Conservation (phyloP, 345 rosid genomes). For the Triadica sebifera region DNA sequence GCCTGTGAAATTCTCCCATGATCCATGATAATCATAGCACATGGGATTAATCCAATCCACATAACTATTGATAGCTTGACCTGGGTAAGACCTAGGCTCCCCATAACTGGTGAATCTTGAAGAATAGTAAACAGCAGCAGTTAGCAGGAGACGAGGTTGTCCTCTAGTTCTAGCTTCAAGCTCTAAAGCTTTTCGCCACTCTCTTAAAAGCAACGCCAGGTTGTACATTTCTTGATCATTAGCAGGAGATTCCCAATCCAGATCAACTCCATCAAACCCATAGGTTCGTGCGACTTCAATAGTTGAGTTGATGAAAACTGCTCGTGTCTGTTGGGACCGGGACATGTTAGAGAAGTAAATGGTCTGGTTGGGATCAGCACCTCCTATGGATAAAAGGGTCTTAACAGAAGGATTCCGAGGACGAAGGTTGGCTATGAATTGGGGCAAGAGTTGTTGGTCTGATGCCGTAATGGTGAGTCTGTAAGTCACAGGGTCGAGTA, state of each 20-base stretch:
- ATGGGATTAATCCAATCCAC: constrained; percentile 41
- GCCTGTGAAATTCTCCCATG: constrained; percentile 41
- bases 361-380: constrained; percentile 11
- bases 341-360: constrained; percentile 31
- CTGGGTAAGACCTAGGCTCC: constrained; percentile 29
- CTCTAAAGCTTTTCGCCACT: constrained; percentile 29
- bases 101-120: constrained; percentile 13
- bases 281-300: constrained; percentile 38
- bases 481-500: constrained; percentile 27
- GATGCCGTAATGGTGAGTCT: constrained; percentile 27
- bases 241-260: constrained; percentile 51
- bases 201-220: constrained; percentile 19
- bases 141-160: constrained; percentile 28
- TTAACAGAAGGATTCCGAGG: constrained; percentile 23
- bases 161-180: constrained; percentile 17
- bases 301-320: constrained; percentile 32
- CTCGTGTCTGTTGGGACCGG: constrained; percentile 16
- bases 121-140: constrained; percentile 44
- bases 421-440: constrained; percentile 24
- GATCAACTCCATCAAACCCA: constrained; percentile 42
- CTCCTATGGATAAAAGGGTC: constrained; percentile 41
- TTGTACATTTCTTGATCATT: constrained; percentile 29
- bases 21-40: constrained; percentile 43
- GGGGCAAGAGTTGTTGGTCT: constrained; percentile 30
- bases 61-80: constrained; percentile 15